Percentiles rank a stretch among this genome's conserved stretches.
Conservation (phyloP, 257 asterid genomes). For the Cinchona pubescens region DNA sequence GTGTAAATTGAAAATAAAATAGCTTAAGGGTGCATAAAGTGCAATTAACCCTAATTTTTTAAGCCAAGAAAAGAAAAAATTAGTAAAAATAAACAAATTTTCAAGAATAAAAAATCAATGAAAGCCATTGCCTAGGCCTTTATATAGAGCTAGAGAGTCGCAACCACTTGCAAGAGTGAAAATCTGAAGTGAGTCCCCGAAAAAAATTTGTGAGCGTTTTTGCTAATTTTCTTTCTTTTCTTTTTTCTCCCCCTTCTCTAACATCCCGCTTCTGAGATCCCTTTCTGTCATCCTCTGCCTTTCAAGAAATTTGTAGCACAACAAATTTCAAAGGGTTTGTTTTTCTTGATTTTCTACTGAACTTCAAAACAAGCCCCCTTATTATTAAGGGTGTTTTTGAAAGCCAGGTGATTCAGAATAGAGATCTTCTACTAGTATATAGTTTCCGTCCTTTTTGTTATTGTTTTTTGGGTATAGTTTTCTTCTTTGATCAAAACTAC, state of each 20-base stretch:
- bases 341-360: constrained; percentile 33
- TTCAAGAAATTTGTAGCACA: constrained; percentile 36
- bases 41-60: no score
- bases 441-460: background rate
- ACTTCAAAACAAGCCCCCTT: constrained; percentile 25
- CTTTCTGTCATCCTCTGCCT: constrained; percentile 90
- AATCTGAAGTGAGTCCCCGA: constrained; percentile 51
- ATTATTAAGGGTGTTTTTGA: constrained; percentile 37
- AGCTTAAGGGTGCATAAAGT: no score
- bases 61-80: no score
- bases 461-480: constrained; percentile 8
- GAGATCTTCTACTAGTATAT: constrained; percentile 40
- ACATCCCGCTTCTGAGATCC: constrained; percentile 85
- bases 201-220: constrained; percentile 23
- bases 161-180: constrained; percentile 43
- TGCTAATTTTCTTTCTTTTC: constrained; percentile 19
- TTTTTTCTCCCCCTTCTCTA: constrained; percentile 42
- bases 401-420: constrained; percentile 93
- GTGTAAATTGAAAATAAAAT: no score
- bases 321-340: constrained; percentile 44
- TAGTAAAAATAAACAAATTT: constrained; percentile 1
- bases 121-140: constrained; percentile 26
- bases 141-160: constrained; percentile 29
- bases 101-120: constrained; percentile 19
- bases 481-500: constrained; percentile 21